These are phyloP conservation scores for Nemania sp. DNA, from an alignment of 2,329 filamentous ascomycete genomes.

Conservation along the genomic window DNA sequence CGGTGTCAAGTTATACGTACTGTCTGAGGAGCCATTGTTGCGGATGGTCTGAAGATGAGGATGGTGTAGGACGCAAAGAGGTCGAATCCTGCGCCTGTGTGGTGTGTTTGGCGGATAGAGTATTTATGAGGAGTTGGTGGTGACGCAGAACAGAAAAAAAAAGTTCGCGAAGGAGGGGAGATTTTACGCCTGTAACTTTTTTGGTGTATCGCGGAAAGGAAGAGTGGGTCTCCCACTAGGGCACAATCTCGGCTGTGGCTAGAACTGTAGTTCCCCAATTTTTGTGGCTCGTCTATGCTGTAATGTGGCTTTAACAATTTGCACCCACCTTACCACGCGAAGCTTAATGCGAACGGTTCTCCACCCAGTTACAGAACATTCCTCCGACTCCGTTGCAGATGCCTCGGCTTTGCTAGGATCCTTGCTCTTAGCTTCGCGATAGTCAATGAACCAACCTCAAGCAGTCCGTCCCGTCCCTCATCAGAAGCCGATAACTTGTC, in stretches of 20 bases:
- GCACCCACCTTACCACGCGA: background rate
- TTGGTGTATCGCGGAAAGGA: slow-evolving; percentile 50
- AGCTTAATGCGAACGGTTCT: slow-evolving; percentile 18
- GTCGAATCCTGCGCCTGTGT: slow-evolving; percentile 59
- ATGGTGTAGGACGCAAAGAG: slow-evolving; percentile 76
- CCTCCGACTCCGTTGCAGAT: slow-evolving; percentile 10
- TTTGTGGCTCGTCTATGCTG: background rate
- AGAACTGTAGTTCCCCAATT: too few relatives aligned
- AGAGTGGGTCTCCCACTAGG: slow-evolving; percentile 44
- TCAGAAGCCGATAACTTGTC: background rate
- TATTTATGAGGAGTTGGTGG: slow-evolving; percentile 42
- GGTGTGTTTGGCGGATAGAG: slow-evolving; percentile 33
- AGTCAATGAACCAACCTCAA: too few relatives aligned
- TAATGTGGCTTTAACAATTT: too few relatives aligned
- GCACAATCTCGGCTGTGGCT: slow-evolving; percentile 30
- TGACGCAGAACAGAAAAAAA: slow-evolving; percentile 25
- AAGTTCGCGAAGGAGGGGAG: slow-evolving; percentile 41
- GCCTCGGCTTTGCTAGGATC: slow-evolving; percentile 21
- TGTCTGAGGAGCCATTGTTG: slow-evolving; percentile 84
- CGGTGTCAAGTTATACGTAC: slow-evolving; percentile 83
- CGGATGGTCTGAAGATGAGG: slow-evolving; percentile 32
- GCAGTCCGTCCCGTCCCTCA: too few relatives aligned
- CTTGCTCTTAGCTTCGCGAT: background rate
- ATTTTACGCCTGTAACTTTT: slow-evolving; percentile 42
- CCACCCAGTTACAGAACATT: background rate